phyloP scores from a whole-genome alignment of 2,329 filamentous ascomycete genomes.

The Westerdykella sp. region DNA sequence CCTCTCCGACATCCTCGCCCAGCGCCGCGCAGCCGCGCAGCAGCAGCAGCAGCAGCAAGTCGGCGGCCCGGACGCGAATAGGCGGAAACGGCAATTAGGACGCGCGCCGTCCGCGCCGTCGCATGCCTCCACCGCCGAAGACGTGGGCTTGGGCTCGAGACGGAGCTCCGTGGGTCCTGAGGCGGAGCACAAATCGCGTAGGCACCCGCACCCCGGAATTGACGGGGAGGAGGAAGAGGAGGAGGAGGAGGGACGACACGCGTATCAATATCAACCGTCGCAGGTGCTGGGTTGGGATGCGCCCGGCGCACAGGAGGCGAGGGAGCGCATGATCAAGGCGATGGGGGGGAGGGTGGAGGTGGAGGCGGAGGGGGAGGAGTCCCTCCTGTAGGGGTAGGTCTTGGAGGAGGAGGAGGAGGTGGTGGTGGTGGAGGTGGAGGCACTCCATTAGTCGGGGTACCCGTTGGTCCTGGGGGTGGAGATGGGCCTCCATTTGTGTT shows the following conservation, averaged over 20 bases:
- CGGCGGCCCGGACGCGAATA: slow-evolving; percentile 16
- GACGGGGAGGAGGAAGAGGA: slow-evolving; percentile 4
- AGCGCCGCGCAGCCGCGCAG: slow-evolving; percentile 19
- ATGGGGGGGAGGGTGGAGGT: slow-evolving; percentile 32
- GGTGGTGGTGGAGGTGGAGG: no score
- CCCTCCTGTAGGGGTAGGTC: no score
- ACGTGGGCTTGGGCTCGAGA: slow-evolving; percentile 5
- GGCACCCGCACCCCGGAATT: no score
- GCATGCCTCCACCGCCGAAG: slow-evolving; percentile 23
- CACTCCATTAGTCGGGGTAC: no score
- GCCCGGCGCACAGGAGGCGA: slow-evolving; percentile 28
- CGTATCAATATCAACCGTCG: slow-evolving; percentile 31
- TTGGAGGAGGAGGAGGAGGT: no score
- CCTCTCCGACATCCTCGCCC: slow-evolving; percentile 26
- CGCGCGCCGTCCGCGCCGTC: slow-evolving; percentile 29
- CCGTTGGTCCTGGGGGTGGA: no score
- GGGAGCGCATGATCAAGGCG: slow-evolving; percentile 32
- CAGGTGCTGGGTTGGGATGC: slow-evolving; percentile 37
- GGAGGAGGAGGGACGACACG: background rate
- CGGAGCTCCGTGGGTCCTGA: no score
- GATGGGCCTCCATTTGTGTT: no score
- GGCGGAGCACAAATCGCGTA: no score
- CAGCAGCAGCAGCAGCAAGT: slow-evolving; percentile 1
- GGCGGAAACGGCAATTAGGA: slow-evolving; percentile 23
- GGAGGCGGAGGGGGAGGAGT: slow-evolving; percentile 6